These are phyloP conservation scores for Starmerella stigmatis DNA, from an alignment of 805 yeast species.

Conservation along the genomic window DNA sequence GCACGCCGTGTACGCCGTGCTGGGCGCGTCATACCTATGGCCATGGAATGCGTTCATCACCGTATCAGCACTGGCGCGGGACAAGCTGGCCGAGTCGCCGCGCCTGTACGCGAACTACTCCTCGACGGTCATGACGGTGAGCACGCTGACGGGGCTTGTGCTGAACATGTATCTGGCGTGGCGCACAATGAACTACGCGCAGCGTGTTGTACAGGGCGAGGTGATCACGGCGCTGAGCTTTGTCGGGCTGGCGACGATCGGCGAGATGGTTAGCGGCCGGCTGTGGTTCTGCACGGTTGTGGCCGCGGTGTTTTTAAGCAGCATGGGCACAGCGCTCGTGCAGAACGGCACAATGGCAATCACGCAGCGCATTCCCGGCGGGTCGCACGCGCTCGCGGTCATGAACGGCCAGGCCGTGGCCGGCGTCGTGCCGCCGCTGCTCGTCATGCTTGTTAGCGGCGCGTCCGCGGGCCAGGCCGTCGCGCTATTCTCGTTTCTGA, in stretches of 20 bases:
- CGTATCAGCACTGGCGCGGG: slow-evolving; percentile 70
- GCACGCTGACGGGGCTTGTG: slow-evolving; percentile 56
- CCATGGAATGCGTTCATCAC: slow-evolving; percentile 92
- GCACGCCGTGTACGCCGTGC: slow-evolving; percentile 37
- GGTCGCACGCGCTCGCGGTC: slow-evolving; percentile 39
- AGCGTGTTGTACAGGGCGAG: slow-evolving; percentile 53
- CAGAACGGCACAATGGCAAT: slow-evolving; percentile 89
- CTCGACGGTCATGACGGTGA: slow-evolving; percentile 79
- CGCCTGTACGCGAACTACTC: slow-evolving; percentile 46
- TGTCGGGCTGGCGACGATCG: slow-evolving; percentile 40
- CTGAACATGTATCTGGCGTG: slow-evolving; percentile 55
- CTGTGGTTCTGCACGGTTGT: slow-evolving; percentile 36
- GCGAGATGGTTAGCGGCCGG: slow-evolving; percentile 2
- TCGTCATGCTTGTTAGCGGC: slow-evolving; percentile 43
- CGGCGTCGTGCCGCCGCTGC: slow-evolving; percentile 80
- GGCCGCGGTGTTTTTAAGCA: slow-evolving; percentile 51
- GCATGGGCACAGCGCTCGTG: slow-evolving; percentile 68
- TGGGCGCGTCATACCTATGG: slow-evolving; percentile 81
- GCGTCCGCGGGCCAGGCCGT: slow-evolving; percentile 39
- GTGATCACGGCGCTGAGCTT: slow-evolving; percentile 49
- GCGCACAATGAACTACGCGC: slow-evolving; percentile 50
- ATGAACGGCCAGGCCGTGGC: slow-evolving; percentile 94
- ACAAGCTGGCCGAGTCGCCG: slow-evolving; percentile 40
- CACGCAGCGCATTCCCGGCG: slow-evolving; percentile 43
- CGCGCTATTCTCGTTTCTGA: slow-evolving; percentile 32